Evolutionary conservation across 768 basidiomycete species (phyloP).

Genomic region (Rubroboletus pulcherrimus): DNA sequence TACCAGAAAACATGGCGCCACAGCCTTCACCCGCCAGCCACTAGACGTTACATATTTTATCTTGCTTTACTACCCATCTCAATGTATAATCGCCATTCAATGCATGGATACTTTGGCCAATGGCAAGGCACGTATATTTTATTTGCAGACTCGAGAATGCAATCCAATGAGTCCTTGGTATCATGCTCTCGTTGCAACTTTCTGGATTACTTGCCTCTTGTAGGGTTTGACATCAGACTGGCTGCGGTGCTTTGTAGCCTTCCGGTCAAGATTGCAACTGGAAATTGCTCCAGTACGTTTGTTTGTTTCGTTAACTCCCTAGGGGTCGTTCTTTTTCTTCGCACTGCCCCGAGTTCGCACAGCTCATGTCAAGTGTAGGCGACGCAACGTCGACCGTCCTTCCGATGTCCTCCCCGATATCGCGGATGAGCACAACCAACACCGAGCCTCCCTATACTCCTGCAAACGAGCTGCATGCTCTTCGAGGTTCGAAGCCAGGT

Average conservation of each 20-base stretch:
- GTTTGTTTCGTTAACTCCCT: not conserved
- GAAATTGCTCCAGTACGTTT: not conserved
- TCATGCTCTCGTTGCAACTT: not conserved
- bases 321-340: too few relatives aligned
- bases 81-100: slow-evolving; percentile 37
- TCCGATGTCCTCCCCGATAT: slow-evolving; percentile 14
- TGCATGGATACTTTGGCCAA: slow-evolving; percentile 28
- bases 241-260: not conserved
- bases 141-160: not conserved
- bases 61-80: slow-evolving; percentile 31
- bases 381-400: slow-evolving; percentile 12
- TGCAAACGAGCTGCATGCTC: not conserved
- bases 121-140: slow-evolving; percentile 24
- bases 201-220: not conserved
- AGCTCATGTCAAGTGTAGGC: slow-evolving; percentile 16
- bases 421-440: slow-evolving; percentile 6
- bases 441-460: not conserved
- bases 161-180: not conserved
- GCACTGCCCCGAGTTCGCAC: not conserved
- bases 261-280: slow-evolving; percentile 11
- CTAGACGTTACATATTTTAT: slow-evolving; percentile 43
- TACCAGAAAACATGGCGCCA: slow-evolving; percentile 55
- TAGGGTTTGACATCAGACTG: slow-evolving; percentile 13
- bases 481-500: slow-evolving; percentile 8
- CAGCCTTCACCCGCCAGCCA: slow-evolving; percentile 44